Evolutionary conservation across 805 yeast species (phyloP), one percentile per base, ranked within the genome.

Genomic region (Saccharomycopsis fodiens): DNA sequence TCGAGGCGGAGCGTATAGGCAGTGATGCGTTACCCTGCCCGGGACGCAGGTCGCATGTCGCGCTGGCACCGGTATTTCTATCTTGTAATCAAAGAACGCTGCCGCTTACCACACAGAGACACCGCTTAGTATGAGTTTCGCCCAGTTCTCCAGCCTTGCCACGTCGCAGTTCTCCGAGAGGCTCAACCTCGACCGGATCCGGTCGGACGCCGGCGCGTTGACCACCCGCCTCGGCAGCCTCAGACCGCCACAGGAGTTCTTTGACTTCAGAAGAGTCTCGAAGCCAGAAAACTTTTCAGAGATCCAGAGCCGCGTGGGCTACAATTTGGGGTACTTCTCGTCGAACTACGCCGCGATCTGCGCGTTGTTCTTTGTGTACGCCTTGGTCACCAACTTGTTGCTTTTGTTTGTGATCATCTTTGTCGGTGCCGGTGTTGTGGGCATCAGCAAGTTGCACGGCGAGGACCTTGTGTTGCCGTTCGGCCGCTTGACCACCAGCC

Each of bases 241-340:
- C 51, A 82, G 85, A 59, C 86, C 97, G 31, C 89, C 94, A 35
- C 93, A 83, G 64, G 98, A 93, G 62, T 93, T 93, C 61, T 86
- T 93, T 59, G 97, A 93, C 62, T 66, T 85, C 59, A 84, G 88
- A 64, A 81, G 95, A 61, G 64, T 93, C 51, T 84, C 95, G 31
- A 88, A 87, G 62, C 99, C 99, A 17, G 79, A 76, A 45, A 88
- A 87, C 64, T 83, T 88, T 62, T 79, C 83, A 41, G 98, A 93
- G 55, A 70, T 85, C 42, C 98, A 93, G 67, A 77, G 85, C 55
- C 79, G 99, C 63, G 86, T 91, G 35, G 67, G 82, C 38, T 93
- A 78, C 72, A 93, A 93, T 66, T 68, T 93, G 63, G 79, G 85
- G 39, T 84, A 91, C 67, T 93, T 79, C 67, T 80, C 86, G 48